phyloP scores from a whole-genome alignment of 2,329 filamentous ascomycete species.

The Corinectria fuckeliana region DNA sequence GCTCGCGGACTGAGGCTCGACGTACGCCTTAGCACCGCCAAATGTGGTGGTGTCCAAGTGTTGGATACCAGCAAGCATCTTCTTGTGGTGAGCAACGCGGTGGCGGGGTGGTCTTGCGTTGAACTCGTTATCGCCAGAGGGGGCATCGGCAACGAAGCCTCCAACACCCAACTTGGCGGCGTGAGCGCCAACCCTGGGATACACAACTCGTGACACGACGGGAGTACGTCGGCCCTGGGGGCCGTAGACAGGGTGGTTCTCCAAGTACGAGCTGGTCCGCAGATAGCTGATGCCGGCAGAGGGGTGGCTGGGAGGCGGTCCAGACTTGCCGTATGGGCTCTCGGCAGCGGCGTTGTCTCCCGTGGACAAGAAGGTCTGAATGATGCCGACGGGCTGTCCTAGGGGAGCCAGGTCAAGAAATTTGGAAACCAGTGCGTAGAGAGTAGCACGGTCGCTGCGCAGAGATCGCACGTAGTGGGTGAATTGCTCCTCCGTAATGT shows the following conservation, averaged over 20 bases:
- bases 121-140: constrained; percentile 51
- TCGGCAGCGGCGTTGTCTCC: constrained; percentile 37
- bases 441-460: constrained; percentile 55
- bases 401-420: constrained; percentile 69
- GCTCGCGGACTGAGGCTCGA: constrained; percentile 52
- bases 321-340: constrained; percentile 57
- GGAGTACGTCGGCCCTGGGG: constrained; percentile 59
- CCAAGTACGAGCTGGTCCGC: constrained; percentile 59
- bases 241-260: constrained; percentile 68
- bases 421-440: constrained; percentile 62
- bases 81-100: constrained; percentile 28
- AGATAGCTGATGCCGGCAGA: constrained; percentile 69
- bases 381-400: constrained; percentile 40
- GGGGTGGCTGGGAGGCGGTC: constrained; percentile 67
- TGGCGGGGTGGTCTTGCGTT: constrained; percentile 39
- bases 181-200: constrained; percentile 46
- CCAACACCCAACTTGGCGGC: constrained; percentile 59
- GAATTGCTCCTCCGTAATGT: constrained; percentile 60
- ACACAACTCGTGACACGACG: constrained; percentile 58
- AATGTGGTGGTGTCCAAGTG: constrained; percentile 53
- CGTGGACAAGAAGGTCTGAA: constrained; percentile 34
- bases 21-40: constrained; percentile 63
- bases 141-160: constrained; percentile 57
- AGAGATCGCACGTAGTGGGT: constrained; percentile 59
- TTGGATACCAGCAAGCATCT: constrained; percentile 44